A percentile compares a stretch with the other conserved stretches of the same genome.
Conservation (phyloP, 345 rosid genomes). For the Eucalyptus pauciflora region DNA sequence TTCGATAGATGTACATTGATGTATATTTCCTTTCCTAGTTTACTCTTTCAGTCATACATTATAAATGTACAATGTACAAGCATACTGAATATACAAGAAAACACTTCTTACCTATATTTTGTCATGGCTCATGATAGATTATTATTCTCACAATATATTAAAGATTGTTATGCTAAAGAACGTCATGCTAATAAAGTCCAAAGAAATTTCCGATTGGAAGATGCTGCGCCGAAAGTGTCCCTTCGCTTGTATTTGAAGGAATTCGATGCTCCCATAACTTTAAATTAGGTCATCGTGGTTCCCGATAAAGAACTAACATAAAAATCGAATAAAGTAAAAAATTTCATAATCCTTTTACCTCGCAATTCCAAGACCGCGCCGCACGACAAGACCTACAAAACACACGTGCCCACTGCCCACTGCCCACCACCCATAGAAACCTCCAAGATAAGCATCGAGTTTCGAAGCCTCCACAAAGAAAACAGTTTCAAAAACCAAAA, state of each 20-base stretch:
- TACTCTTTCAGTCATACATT: no score
- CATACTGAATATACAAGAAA: no score
- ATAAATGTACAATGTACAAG: no score
- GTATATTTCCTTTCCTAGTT: no score
- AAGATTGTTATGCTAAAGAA: no score
- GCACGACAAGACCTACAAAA: background rate
- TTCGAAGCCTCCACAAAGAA: background rate
- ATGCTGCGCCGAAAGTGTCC: background rate
- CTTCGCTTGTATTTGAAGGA: background rate
- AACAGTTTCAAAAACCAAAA: background rate
- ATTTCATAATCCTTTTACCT: accelerated
- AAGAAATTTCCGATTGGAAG: accelerated
- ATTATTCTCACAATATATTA: no score
- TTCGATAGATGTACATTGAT: no score
- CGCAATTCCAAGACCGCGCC: no score
- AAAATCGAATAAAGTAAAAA: background rate
- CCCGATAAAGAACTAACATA: no score
- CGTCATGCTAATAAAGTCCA: no score
- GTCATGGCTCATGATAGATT: accelerated
- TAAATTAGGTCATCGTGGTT: background rate
- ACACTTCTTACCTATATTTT: no score
- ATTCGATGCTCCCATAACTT: background rate
- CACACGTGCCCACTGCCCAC: background rate
- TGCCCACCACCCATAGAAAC: background rate
- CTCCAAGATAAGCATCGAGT: no score